Percentiles rank a stretch among this genome's conserved stretches.
Evolutionary conservation across 2,329 filamentous ascomycete genomes (phyloP).

Genomic region (Atkinsonella texensis): DNA sequence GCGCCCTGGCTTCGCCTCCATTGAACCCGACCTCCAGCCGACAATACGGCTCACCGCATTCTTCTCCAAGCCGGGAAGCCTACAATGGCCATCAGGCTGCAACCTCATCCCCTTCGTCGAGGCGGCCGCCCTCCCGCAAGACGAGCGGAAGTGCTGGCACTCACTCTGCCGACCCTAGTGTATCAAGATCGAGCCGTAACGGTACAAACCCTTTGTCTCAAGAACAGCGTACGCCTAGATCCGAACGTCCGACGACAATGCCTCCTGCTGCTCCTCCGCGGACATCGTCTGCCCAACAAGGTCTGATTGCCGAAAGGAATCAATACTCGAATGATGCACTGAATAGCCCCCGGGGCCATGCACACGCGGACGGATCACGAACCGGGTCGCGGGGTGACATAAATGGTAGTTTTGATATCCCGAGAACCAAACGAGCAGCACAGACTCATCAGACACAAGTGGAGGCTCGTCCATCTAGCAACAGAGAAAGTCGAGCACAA

Average conservation of each 20-base stretch:
- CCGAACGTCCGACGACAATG: conserved; percentile 45
- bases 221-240: conserved; percentile 31
- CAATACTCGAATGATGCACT: conserved; percentile 33
- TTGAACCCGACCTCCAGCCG: conserved; percentile 35
- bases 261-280: conserved; percentile 61
- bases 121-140: conserved; percentile 39
- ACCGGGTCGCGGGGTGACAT: conserved; percentile 21
- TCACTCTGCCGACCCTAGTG: conserved; percentile 23
- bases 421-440: conserved; percentile 19
- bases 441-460: conserved; percentile 22
- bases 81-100: conserved; percentile 42
- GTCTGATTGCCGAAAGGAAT: conserved; percentile 31
- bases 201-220: conserved; percentile 30
- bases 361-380: conserved; percentile 23
- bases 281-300: conserved; percentile 57
- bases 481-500: conserved; percentile 26
- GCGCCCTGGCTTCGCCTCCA: conserved; percentile 35
- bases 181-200: conserved; percentile 34
- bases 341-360: conserved; percentile 30
- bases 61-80: conserved; percentile 41
- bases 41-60: conserved; percentile 39
- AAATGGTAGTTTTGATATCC: conserved; percentile 16
- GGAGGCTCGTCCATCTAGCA: conserved; percentile 25
- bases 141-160: conserved; percentile 36
- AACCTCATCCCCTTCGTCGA: conserved; percentile 38